Percentiles rank a stretch among this genome's conserved stretches.
Evolutionary conservation across 371 early-diverging fungal genomes (phyloP).

Genomic region (Mucor ambiguus): DNA sequence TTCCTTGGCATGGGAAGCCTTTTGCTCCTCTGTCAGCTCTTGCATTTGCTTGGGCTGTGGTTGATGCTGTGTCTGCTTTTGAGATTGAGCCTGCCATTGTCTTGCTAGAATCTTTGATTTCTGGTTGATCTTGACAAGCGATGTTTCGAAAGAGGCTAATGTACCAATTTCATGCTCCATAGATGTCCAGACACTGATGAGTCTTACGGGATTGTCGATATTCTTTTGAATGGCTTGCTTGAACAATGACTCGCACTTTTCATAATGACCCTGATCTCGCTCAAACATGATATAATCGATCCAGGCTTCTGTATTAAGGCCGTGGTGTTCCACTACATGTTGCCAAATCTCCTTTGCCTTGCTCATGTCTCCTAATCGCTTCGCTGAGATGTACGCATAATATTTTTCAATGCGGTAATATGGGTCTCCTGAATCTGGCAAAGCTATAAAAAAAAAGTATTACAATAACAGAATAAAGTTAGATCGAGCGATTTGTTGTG

Average conservation of each 20-base stretch:
- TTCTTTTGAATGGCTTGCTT: slow-evolving; percentile 44
- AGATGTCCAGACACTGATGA: slow-evolving; percentile 52
- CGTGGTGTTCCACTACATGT: slow-evolving; percentile 28
- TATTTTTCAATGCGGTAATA: slow-evolving; percentile 58
- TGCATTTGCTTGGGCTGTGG: neutral
- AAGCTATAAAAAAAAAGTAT: no score
- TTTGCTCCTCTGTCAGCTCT: neutral
- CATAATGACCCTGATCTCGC: slow-evolving; percentile 33
- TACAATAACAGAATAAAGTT: neutral
- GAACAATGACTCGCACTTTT: slow-evolving; percentile 38
- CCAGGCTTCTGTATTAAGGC: slow-evolving; percentile 44
- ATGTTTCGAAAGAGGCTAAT: slow-evolving; percentile 27
- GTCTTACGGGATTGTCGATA: slow-evolving; percentile 51
- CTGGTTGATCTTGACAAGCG: slow-evolving; percentile 29
- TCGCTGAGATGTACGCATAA: slow-evolving; percentile 44
- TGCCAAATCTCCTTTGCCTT: slow-evolving; percentile 47
- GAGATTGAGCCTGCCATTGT: slow-evolving; percentile 32
- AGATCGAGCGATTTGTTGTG: no score
- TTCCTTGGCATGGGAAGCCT: slow-evolving; percentile 7
- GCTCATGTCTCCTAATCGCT: slow-evolving; percentile 23
- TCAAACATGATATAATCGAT: slow-evolving; percentile 47
- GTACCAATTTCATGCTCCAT: slow-evolving; percentile 57
- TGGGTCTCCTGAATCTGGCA: slow-evolving; percentile 48
- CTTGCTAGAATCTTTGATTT: slow-evolving; percentile 28
- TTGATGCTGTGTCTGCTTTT: neutral